phyloP scores from a whole-genome alignment of 331 rosid species.

The Spiraea crenata region DNA sequence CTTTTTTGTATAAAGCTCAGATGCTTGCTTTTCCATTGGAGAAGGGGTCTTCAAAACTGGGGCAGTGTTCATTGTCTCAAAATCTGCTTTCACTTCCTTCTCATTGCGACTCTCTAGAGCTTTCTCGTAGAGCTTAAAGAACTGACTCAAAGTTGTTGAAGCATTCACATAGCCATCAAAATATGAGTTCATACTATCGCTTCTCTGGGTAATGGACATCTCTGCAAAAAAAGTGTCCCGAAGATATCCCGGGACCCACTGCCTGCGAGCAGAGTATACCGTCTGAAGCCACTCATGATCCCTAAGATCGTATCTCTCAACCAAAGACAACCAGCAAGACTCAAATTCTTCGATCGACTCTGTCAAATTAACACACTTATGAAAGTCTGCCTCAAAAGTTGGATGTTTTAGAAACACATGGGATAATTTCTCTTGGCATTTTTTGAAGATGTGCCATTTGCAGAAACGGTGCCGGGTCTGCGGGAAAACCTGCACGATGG shows the following conservation, averaged over 20 bases:
- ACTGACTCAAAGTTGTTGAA: slow-evolving; percentile 88
- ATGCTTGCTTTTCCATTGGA: slow-evolving; percentile 98
- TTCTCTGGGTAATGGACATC: slow-evolving; percentile 96
- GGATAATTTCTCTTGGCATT: slow-evolving; percentile 93
- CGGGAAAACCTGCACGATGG: slow-evolving; percentile 79
- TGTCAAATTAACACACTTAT: slow-evolving; percentile 89
- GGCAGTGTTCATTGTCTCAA: slow-evolving; percentile 80
- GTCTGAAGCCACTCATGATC: slow-evolving; percentile 96
- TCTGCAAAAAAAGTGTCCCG: slow-evolving; percentile 96
- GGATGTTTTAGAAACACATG: slow-evolving; percentile 88
- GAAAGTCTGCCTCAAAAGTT: slow-evolving; percentile 91
- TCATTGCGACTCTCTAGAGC: slow-evolving; percentile 98
- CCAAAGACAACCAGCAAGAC: slow-evolving; percentile 82
- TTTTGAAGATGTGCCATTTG: slow-evolving; percentile 98
- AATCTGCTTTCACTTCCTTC: slow-evolving; percentile 99
- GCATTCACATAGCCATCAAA: slow-evolving; percentile 99
- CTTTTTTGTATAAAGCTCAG: slow-evolving; percentile 86
- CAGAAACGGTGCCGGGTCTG: slow-evolving; percentile 94
- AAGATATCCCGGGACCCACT: slow-evolving; percentile 96
- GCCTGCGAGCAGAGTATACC: slow-evolving; percentile 70
- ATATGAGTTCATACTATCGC: slow-evolving; percentile 98
- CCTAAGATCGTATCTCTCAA: slow-evolving; percentile 79
- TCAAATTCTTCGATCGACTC: slow-evolving; percentile 95
- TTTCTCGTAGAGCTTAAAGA: slow-evolving; percentile 93
- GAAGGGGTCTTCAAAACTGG: slow-evolving; percentile 90